Percentiles rank a stretch among this genome's conserved stretches.
Evolutionary conservation across 805 yeast genomes (phyloP).

Genomic region (Pichia thaimueangensis): DNA sequence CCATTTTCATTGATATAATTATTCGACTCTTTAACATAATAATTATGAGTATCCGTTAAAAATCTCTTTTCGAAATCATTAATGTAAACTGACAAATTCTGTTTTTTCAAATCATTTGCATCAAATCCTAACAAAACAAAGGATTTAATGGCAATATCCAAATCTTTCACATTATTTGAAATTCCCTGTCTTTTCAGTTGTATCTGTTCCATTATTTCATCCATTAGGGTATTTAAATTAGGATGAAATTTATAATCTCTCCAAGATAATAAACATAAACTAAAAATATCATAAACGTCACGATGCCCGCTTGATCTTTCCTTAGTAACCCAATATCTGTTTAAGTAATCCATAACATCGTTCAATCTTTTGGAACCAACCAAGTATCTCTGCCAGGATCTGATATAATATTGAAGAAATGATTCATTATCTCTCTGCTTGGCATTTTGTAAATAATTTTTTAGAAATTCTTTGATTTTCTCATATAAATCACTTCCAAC

Average conservation of each 20-base stretch:
- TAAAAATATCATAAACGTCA: slow-evolving; percentile 85
- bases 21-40: slow-evolving; percentile 62
- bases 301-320: slow-evolving; percentile 91
- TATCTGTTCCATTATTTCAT: slow-evolving; percentile 70
- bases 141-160: slow-evolving; percentile 75
- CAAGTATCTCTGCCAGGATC: slow-evolving; percentile 82
- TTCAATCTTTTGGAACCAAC: slow-evolving; percentile 88
- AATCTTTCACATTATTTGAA: slow-evolving; percentile 56
- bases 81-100: slow-evolving; percentile 75
- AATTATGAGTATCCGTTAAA: slow-evolving; percentile 58
- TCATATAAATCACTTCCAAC: slow-evolving; percentile 88
- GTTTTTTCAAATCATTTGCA: slow-evolving; percentile 78
- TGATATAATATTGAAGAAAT: slow-evolving; percentile 75
- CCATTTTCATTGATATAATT: slow-evolving; percentile 64
- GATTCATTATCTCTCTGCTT: slow-evolving; percentile 52
- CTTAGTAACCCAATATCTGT: slow-evolving; percentile 95
- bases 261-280: slow-evolving; percentile 86
- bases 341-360: slow-evolving; percentile 91
- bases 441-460: slow-evolving; percentile 47
- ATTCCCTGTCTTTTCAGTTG: slow-evolving; percentile 75
- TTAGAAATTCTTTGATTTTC: slow-evolving; percentile 61
- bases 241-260: slow-evolving; percentile 70
- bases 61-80: slow-evolving; percentile 74
- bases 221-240: slow-evolving; percentile 52
- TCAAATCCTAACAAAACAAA: slow-evolving; percentile 89